Base-by-base conservation (phyloP, 176 grass and related monocot genomes). In the Oropetium thomaeum region DNA sequence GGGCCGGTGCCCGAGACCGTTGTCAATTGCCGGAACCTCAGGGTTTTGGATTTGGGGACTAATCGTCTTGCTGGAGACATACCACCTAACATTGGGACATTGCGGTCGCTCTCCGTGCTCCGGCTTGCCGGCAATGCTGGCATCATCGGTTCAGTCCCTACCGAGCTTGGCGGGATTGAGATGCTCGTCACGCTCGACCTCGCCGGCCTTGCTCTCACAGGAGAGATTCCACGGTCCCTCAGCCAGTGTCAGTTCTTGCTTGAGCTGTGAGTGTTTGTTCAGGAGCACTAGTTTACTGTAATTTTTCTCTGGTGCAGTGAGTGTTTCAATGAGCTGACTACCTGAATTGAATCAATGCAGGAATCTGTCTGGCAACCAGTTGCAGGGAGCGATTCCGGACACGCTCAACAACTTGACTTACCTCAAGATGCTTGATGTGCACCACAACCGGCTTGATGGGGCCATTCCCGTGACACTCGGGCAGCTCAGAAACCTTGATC, bases 221-320 rank as follows among this genome's bases (percentile, higher is more conserved):
- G 89, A 78, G 79, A 88, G 47, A 95, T 99, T 63, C 96, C 96
- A n/a, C 60, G 0, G 2, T 83, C 84, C 34, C 82, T 99, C 7
- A 90, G 77, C 78, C 89, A 90, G 62, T 99, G 92, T 77, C 45
- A 65, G 41, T 92, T 92, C 76, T 81, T 99, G 83, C 96, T 99
- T 79, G 87, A 92, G 73, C 69, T 99, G 96, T 99, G 62, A 95
- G 96, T 95, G 69, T 57, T 44, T 31, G 25, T 77, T 73, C 74
- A 79, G n/a, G n/a, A n/a, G 28, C 69, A 68, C 19, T 73, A 57
- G 14, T 44, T 12, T 45, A 5, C 13, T 45, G 32, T 27, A 57
- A n/a, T 67, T 78, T 3, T 0, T 58, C 1, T 37, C 3, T 8
- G 45, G 10, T 17, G 10, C 13, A 32, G 11, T 7, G 19, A 32